Percentiles rank a stretch among this genome's conserved stretches.
Evolutionary conservation across 1,139 yeast genomes (phyloP).

Genomic region (Ogataea hybrid): DNA sequence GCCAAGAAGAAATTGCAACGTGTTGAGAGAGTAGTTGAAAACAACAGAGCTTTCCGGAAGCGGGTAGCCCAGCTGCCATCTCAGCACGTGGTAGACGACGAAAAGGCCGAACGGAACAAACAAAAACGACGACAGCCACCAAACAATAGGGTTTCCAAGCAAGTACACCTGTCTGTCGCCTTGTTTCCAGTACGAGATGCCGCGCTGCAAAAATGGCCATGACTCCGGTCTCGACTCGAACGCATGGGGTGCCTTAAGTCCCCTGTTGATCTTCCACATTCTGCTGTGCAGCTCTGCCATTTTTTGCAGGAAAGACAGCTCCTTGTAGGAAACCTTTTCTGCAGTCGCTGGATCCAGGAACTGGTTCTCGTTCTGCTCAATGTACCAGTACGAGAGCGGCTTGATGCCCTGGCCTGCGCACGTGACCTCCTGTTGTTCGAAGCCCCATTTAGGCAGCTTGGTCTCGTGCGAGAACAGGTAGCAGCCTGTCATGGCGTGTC

Average conservation of each 20-base stretch:
- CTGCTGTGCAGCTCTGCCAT: slow-evolving; percentile 73
- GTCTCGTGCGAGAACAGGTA: slow-evolving; percentile 82
- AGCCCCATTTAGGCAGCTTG: slow-evolving; percentile 94
- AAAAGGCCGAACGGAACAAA: slow-evolving; percentile 55
- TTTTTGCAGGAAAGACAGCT: slow-evolving; percentile 65
- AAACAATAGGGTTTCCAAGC: slow-evolving; percentile 83
- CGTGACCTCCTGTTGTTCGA: slow-evolving; percentile 95
- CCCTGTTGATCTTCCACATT: slow-evolving; percentile 92
- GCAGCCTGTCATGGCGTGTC: slow-evolving; percentile 89
- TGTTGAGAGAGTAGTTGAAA: slow-evolving; percentile 69
- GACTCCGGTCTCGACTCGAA: slow-evolving; percentile 86
- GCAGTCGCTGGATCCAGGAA: slow-evolving; percentile 42
- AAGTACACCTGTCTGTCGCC: slow-evolving; percentile 79
- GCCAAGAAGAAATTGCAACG: slow-evolving; percentile 67
- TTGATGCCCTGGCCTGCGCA: slow-evolving; percentile 81
- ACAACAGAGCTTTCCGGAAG: slow-evolving; percentile 48
- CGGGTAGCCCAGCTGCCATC: slow-evolving; percentile 71
- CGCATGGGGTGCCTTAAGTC: slow-evolving; percentile 78
- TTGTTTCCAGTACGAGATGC: slow-evolving; percentile 84
- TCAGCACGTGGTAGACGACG: slow-evolving; percentile 53
- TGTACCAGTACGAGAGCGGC: slow-evolving; percentile 78
- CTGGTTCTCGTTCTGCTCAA: slow-evolving; percentile 70
- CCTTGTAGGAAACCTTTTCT: slow-evolving; percentile 59
- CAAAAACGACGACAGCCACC: slow-evolving; percentile 80
- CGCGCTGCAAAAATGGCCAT: slow-evolving; percentile 89